Conservation (phyloP, 495 filamentous ascomycete species). For the Aspergillus wentii region DNA sequence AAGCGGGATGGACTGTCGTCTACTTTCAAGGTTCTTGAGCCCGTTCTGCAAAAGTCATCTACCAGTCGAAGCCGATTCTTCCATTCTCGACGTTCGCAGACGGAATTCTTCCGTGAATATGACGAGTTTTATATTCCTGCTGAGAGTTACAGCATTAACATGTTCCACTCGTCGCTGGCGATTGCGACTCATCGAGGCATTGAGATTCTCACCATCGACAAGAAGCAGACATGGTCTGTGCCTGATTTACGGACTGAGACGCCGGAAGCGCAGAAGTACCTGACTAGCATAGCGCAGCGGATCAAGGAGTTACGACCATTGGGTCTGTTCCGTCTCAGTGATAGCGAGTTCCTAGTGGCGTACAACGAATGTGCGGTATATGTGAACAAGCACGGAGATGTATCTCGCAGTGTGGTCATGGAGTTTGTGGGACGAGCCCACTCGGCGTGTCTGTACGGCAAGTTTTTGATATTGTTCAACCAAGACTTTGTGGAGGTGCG, state of each 20-base stretch:
- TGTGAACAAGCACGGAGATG: slow-evolving; percentile 95
- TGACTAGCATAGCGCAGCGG: slow-evolving; percentile 73
- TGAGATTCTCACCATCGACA: slow-evolving; percentile 93
- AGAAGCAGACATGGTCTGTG: slow-evolving; percentile 87
- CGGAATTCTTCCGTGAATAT: slow-evolving; percentile 95
- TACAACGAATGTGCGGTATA: slow-evolving; percentile 96
- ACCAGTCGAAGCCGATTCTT: slow-evolving; percentile 60
- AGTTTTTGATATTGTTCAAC: slow-evolving; percentile 67
- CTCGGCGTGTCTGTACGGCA: slow-evolving; percentile 78
- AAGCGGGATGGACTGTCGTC: slow-evolving; percentile 87
- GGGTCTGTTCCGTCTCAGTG: slow-evolving; percentile 93
- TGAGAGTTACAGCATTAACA: slow-evolving; percentile 92
- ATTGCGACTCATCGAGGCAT: slow-evolving; percentile 90
- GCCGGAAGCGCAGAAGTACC: slow-evolving; percentile 53
- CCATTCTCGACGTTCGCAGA: slow-evolving; percentile 61
- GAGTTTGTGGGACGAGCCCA: slow-evolving; percentile 91
- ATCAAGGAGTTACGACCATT: slow-evolving; percentile 78
- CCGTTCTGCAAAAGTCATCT: slow-evolving; percentile 75
- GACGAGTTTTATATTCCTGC: slow-evolving; percentile 98
- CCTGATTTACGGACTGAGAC: slow-evolving; percentile 65
- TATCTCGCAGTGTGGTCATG: slow-evolving; percentile 89
- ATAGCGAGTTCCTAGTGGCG: slow-evolving; percentile 86
- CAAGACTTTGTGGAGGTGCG: slow-evolving; percentile 96
- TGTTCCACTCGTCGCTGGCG: slow-evolving; percentile 89
- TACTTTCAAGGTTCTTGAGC: slow-evolving; percentile 91